Base-by-base conservation (phyloP, 257 asterid species). In the Lycium ferocissimum region DNA sequence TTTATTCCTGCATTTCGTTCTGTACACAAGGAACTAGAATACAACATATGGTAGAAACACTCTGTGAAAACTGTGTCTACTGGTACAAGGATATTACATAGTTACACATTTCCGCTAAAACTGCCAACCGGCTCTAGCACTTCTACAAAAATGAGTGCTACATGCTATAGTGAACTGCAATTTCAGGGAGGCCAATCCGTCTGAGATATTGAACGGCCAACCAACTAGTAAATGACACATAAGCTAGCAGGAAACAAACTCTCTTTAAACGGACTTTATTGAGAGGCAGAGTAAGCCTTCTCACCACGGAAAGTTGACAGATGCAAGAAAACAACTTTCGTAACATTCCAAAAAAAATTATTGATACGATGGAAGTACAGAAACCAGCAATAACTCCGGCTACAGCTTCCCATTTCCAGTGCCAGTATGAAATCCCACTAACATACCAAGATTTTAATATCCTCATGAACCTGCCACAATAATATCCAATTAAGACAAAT, bases 171-270 rank as follows among this genome's bases (percentile, higher is more conserved):
- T 54, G 62, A 80, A 58, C 76, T 89, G 84, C 58, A 51, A 90
- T 88, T 86, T 89, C 92, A 26, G 89, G 87, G 85, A 95, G 89
- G 78, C 97, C 96, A 38, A 95, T 90, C 84, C 89, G 89, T 87
- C 91, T 91, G 7, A 92, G 22, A 78, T 92, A 96, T 84, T 93
- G 96, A 85, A 94, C 33, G 51, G 94, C 91, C 89, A 95, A 85
- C 98, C 98, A 95, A 83, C 97, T 87, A 96, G 93, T 90, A 86
- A 94, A 91, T 80, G 93, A 91, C 91, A 90, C 91, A 85, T 96
- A 95, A 62, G 91, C 90, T 35, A 92, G 81, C 80, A 95, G 91
- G 88, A 96, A 92, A 89, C 93, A 94, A 67, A 86, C 89, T 62
- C 97, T 90, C 87, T 88, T 94, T 18, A 93, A 85, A 37, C 87